Conservation (phyloP, 768 basidiomycete species). For the Xerocomellus intermedius region DNA sequence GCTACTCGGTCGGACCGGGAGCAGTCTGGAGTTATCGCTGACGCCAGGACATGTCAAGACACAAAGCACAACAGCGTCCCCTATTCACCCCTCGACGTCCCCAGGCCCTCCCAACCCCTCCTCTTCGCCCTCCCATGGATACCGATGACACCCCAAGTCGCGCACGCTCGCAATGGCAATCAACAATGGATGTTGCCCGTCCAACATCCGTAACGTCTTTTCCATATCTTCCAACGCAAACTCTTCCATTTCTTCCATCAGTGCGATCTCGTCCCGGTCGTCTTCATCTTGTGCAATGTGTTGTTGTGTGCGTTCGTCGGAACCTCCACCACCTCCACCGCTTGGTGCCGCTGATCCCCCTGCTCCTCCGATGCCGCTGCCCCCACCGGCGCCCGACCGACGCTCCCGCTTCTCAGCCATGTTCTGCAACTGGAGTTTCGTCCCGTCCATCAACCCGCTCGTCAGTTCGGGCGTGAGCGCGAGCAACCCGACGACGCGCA, state of each 20-base stretch:
- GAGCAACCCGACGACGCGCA: constrained; percentile 56
- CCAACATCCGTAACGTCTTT: constrained; percentile 56
- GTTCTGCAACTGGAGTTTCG: constrained; percentile 65
- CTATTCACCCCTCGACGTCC: constrained; percentile 6
- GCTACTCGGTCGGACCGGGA: too few relatives aligned
- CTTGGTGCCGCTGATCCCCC: not conserved
- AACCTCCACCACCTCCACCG: not conserved
- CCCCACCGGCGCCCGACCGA: constrained; percentile 37
- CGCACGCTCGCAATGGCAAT: constrained; percentile 71
- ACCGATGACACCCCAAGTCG: constrained; percentile 58
- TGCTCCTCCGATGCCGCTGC: not conserved
- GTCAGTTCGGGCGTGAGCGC: constrained; percentile 54
- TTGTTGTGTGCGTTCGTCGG: not conserved
- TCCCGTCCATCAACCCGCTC: constrained; percentile 60
- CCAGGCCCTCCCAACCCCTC: constrained; percentile 30
- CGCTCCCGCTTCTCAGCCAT: constrained; percentile 68
- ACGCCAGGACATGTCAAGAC: too few relatives aligned
- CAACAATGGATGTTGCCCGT: constrained; percentile 59
- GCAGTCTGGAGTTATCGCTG: not conserved
- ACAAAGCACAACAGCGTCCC: not conserved
- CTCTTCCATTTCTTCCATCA: constrained; percentile 81
- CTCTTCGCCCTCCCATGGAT: constrained; percentile 48
- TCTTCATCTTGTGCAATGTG: constrained; percentile 32
- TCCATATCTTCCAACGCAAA: constrained; percentile 80
- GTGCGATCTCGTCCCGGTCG: constrained; percentile 66